Evolutionary conservation across 208 protist genomes (phyloP).

Genomic region (Acanthamoeba culbertsoni): DNA sequence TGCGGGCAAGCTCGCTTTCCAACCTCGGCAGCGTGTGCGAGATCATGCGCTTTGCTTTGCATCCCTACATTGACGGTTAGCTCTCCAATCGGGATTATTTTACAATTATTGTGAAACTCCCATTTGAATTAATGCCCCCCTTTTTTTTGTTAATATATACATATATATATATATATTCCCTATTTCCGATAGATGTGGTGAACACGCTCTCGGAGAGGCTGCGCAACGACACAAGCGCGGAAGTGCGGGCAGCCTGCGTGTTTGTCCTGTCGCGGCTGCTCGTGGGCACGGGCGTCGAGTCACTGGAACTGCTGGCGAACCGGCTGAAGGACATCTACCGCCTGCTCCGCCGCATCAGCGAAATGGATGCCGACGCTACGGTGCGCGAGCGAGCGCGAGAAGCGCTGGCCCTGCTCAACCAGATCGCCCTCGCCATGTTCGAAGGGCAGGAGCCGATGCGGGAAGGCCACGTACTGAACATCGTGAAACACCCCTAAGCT

Average conservation of each 20-base stretch:
- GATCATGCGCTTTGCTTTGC: constrained; percentile 12
- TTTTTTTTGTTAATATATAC: no score
- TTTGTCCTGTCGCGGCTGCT: not conserved
- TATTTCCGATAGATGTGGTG: not conserved
- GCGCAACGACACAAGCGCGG: not conserved
- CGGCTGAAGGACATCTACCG: not conserved
- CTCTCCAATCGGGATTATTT: no score
- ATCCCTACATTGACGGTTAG: not conserved
- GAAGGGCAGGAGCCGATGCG: not conserved
- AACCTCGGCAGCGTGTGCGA: constrained; percentile 18
- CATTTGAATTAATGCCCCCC: no score
- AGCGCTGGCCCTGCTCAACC: not conserved
- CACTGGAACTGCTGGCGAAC: constrained; percentile 9
- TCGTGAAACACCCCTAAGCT: not conserved
- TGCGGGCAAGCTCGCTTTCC: constrained; percentile 38
- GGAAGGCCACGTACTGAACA: not conserved
- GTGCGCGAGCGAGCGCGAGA: not conserved
- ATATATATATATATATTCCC: not conserved
- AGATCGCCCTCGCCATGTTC: not conserved
- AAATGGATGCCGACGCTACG: not conserved
- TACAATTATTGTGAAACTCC: no score
- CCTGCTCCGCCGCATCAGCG: not conserved
- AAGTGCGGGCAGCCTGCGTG: not conserved
- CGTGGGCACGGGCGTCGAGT: not conserved
- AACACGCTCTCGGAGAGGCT: not conserved